phyloP scores from a whole-genome alignment of 345 rosid species.

The Combretum micranthum region DNA sequence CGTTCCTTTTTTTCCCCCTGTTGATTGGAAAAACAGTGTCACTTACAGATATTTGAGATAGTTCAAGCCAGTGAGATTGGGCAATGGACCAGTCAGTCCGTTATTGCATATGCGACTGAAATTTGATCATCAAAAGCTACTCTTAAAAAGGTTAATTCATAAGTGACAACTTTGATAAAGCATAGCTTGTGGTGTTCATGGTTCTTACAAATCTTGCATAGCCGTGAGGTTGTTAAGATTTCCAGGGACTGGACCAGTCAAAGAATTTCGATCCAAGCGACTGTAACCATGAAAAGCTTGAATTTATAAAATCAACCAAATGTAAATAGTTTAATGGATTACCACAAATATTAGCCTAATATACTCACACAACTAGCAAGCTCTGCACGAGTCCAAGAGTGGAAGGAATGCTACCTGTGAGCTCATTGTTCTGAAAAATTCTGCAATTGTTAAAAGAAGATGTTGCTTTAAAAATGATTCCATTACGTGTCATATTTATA shows the following conservation, averaged over 20 bases:
- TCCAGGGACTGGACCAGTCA: conserved; percentile 47
- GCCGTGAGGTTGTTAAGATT: conserved; percentile 50
- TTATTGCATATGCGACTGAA: conserved; percentile 76
- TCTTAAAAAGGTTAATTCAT: not conserved
- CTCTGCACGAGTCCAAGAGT: conserved; percentile 52
- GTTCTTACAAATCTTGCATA: conserved; percentile 59
- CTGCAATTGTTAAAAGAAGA: conserved; percentile 22
- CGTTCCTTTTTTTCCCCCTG: too few relatives aligned
- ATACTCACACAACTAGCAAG: conserved; percentile 70
- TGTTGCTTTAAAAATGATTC: not conserved
- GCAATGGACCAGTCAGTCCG: conserved; percentile 44
- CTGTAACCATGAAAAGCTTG: conserved; percentile 31
- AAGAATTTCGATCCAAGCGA: conserved; percentile 61
- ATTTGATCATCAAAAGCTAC: conserved; percentile 1
- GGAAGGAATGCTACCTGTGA: conserved; percentile 49
- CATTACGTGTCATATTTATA: not conserved
- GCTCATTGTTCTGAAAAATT: conserved; percentile 65
- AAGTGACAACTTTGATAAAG: not conserved
- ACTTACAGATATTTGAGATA: conserved; percentile 64
- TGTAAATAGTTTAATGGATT: not conserved
- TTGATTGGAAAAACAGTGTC: not conserved
- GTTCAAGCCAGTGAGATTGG: conserved; percentile 47
- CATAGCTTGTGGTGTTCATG: not conserved
- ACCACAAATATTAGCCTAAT: not conserved
- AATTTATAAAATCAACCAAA: not conserved